Evolutionary conservation across 2,329 filamentous ascomycete genomes (phyloP).

Genomic region (Metarhizium brunneum): DNA sequence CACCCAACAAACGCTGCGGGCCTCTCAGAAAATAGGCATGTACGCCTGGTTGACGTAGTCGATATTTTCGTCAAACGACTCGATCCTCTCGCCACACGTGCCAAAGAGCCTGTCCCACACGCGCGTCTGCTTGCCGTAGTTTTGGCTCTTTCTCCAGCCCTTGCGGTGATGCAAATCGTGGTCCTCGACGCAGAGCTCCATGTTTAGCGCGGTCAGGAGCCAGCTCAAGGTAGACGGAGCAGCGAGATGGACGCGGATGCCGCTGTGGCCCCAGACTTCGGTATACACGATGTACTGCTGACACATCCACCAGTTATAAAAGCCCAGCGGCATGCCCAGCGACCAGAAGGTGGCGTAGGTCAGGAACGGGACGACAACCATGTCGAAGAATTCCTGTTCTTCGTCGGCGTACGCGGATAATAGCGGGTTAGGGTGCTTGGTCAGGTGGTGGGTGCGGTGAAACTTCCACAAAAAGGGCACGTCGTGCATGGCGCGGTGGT

Average conservation of each 20-base stretch:
- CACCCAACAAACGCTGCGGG: neutral
- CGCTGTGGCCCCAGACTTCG: slow-evolving; percentile 28
- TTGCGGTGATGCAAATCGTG: slow-evolving; percentile 28
- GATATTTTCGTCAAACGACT: slow-evolving; percentile 20
- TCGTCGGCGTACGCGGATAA: slow-evolving; percentile 25
- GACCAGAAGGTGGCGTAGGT: slow-evolving; percentile 23
- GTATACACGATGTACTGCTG: slow-evolving; percentile 31
- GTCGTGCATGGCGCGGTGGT: slow-evolving; percentile 29
- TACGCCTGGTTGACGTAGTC: slow-evolving; percentile 18
- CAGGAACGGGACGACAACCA: slow-evolving; percentile 28
- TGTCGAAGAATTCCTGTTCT: slow-evolving; percentile 32
- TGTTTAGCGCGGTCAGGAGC: slow-evolving; percentile 21
- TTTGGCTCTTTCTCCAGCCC: slow-evolving; percentile 26
- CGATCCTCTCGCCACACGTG: slow-evolving; percentile 25
- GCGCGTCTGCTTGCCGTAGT: slow-evolving; percentile 12
- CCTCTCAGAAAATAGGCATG: slow-evolving; percentile 18
- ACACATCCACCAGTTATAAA: slow-evolving; percentile 37
- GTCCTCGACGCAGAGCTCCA: slow-evolving; percentile 31
- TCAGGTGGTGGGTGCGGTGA: slow-evolving; percentile 34
- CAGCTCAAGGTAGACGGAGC: slow-evolving; percentile 22
- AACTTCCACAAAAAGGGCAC: slow-evolving; percentile 29
- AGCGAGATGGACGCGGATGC: slow-evolving; percentile 25
- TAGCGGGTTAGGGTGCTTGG: slow-evolving; percentile 29
- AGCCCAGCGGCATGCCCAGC: slow-evolving; percentile 30
- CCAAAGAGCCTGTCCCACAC: slow-evolving; percentile 28